These are phyloP conservation scores for Trichosanthes cucumerina DNA, from an alignment of 306 rosid genomes.

Conservation along the genomic window DNA sequence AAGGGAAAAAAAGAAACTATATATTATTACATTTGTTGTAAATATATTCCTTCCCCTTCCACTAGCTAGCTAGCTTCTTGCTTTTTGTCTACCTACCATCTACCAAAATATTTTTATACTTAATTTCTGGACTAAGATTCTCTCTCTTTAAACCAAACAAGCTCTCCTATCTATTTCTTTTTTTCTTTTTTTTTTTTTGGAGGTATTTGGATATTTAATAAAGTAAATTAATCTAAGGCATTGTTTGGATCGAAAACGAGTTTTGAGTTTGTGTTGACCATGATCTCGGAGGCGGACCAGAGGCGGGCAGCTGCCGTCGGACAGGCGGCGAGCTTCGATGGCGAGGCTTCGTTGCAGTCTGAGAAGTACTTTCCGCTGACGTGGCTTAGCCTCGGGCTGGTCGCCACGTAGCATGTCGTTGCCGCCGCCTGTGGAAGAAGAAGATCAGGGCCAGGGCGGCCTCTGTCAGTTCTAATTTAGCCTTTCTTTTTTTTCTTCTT, in stretches of 20 bases:
- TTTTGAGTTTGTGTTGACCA: conserved; percentile 10
- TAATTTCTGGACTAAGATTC: conserved; percentile 4
- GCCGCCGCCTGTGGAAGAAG: conserved; percentile 54
- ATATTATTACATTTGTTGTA: conserved; percentile 3
- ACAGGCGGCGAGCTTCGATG: conserved; percentile 54
- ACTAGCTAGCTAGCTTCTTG: conserved; percentile 13
- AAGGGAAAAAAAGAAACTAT: background rate
- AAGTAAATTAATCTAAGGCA: background rate
- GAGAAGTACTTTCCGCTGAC: conserved; percentile 72
- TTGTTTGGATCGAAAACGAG: conserved; percentile 5
- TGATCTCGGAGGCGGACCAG: conserved; percentile 66
- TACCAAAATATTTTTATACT: background rate
- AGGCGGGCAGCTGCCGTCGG: conserved; percentile 40
- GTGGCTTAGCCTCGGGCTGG: conserved; percentile 36
- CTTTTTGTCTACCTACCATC: conserved; percentile 15
- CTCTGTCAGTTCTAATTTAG: background rate
- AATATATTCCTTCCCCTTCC: conserved; percentile 8
- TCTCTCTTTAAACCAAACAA: background rate
- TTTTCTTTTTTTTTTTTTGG: background rate
- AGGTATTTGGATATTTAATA: background rate
- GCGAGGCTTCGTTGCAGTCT: conserved; percentile 70
- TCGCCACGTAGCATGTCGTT: conserved; percentile 89
- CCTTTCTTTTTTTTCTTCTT: background rate
- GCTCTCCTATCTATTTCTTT: too few relatives aligned
- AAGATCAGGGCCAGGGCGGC: background rate